These are phyloP conservation scores for Candida anglica DNA, from an alignment of 805 yeast species.

Conservation along the genomic window DNA sequence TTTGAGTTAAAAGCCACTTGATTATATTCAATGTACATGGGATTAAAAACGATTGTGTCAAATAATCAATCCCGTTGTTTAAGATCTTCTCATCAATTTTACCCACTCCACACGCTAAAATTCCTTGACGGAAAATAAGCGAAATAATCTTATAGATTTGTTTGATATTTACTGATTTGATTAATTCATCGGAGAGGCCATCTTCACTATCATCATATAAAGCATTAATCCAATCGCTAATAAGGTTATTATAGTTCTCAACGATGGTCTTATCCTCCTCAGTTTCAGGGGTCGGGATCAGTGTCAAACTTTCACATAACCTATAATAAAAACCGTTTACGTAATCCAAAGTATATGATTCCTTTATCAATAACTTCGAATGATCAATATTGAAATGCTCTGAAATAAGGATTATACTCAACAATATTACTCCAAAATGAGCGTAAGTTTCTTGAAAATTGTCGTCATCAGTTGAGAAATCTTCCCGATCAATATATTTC, in stretches of 20 bases:
- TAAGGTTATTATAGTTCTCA: conserved; percentile 28
- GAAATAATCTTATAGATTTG: conserved; percentile 72
- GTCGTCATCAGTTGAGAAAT: conserved; percentile 40
- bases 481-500: conserved; percentile 46
- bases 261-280: conserved; percentile 29
- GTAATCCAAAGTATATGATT: conserved; percentile 30
- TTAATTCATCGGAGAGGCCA: conserved; percentile 81
- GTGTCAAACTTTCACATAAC: conserved; percentile 26
- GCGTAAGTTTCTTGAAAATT: conserved; percentile 65
- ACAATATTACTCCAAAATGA: conserved; percentile 59
- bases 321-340: conserved; percentile 29
- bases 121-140: conserved; percentile 66
- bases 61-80: conserved; percentile 80
- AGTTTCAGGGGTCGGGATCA: conserved; percentile 3
- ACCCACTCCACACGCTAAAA: conserved; percentile 54
- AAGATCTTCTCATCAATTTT: conserved; percentile 57
- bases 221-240: conserved; percentile 72
- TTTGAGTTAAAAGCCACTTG: conserved; percentile 23
- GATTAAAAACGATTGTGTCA: conserved; percentile 74
- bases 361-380: conserved; percentile 15
- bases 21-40: conserved; percentile 42
- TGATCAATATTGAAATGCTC: conserved; percentile 23
- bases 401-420: conserved; percentile 27
- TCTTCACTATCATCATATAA: conserved; percentile 62
- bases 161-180: conserved; percentile 60